Conservation (phyloP, 352 stramenopile species). For the Globisporangium canariense region DNA sequence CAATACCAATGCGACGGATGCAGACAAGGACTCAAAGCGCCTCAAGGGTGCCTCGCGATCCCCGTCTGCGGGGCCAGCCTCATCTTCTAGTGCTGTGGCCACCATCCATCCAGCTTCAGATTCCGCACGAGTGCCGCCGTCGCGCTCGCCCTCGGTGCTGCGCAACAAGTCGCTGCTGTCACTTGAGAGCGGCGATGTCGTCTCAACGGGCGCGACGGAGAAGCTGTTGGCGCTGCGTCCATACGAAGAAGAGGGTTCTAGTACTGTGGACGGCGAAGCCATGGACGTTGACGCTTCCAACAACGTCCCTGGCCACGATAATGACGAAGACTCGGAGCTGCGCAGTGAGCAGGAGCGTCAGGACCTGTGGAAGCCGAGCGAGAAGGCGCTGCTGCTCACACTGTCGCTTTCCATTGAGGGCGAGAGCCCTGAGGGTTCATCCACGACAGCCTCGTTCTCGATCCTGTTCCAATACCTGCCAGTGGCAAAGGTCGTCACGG, state of each 20-base stretch:
- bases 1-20: conserved; percentile 5
- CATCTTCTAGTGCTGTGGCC: not conserved
- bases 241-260: conserved; percentile 22
- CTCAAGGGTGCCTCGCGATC: conserved; percentile 37
- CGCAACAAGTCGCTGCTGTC: conserved; percentile 15
- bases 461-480: conserved; percentile 69
- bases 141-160: conserved; percentile 47
- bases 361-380: conserved; percentile 51
- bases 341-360: not conserved
- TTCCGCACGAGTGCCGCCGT: conserved; percentile 27
- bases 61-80: conserved; percentile 26
- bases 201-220: conserved; percentile 31
- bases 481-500: conserved; percentile 47
- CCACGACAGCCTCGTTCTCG: conserved; percentile 34
- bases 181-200: conserved; percentile 40
- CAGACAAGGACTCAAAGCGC: conserved; percentile 32
- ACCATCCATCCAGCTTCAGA: conserved; percentile 11
- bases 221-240: conserved; percentile 45
- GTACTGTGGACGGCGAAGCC: conserved; percentile 10
- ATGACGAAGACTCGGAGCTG: conserved; percentile 8
- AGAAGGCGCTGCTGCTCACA: conserved; percentile 47
- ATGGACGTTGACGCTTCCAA: conserved; percentile 29
- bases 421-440: conserved; percentile 22
- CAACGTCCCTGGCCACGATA: conserved; percentile 2
- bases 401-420: conserved; percentile 43